Evolutionary conservation across 768 basidiomycete genomes (phyloP).

Genomic region (Lactifluus subvellereus): DNA sequence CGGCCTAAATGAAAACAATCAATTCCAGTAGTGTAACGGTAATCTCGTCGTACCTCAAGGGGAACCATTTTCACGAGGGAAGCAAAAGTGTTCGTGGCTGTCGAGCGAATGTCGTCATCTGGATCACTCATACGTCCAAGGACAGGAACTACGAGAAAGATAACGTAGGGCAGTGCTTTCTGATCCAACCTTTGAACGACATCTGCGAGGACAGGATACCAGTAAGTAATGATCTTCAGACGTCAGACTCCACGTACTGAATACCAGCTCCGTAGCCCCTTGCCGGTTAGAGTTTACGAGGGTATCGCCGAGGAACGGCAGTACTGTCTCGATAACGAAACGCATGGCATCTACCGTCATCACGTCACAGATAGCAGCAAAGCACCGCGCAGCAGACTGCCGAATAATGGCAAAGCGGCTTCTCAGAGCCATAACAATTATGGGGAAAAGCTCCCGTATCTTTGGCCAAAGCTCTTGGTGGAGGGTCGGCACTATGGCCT

Average conservation of each 20-base stretch:
- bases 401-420: constrained; percentile 88
- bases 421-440: constrained; percentile 69
- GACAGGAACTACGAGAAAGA: constrained; percentile 94
- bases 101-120: constrained; percentile 85
- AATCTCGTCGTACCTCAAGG: constrained; percentile 60
- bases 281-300: constrained; percentile 70
- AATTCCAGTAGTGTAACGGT: background rate
- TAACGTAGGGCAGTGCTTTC: constrained; percentile 92
- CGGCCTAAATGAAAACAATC: constrained; percentile 45
- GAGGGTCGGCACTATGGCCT: constrained; percentile 72
- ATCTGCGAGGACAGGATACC: constrained; percentile 44
- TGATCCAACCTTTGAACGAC: constrained; percentile 88
- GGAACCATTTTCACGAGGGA: constrained; percentile 98
- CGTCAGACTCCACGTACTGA: constrained; percentile 54
- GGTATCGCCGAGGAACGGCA: constrained; percentile 81
- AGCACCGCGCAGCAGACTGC: constrained; percentile 78
- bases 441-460: constrained; percentile 68
- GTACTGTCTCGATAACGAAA: constrained; percentile 76
- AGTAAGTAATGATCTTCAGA: constrained; percentile 14
- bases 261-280: constrained; percentile 85
- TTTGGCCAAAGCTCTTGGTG: constrained; percentile 63
- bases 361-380: constrained; percentile 82
- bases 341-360: constrained; percentile 85
- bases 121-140: constrained; percentile 96
- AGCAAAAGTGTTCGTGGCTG: constrained; percentile 96